Evolutionary conservation across 1,139 yeast genomes (phyloP), one percentile per base, ranked within the genome.

Genomic region (Lizanozyma gosingica): DNA sequence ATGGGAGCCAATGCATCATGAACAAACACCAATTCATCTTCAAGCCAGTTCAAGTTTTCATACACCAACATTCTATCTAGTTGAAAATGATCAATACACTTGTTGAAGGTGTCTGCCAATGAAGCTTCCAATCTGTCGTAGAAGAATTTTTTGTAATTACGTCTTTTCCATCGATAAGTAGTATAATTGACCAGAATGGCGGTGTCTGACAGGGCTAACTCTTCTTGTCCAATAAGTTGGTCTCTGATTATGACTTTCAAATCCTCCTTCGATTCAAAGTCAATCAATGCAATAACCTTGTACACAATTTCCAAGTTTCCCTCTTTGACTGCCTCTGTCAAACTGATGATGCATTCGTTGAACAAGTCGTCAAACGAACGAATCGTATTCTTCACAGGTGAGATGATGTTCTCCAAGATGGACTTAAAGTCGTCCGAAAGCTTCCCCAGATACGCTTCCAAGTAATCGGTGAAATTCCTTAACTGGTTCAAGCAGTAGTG

Each of bases 11-110:
- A 62, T 17, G 77, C 78, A 34, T 74, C 73, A 41, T 76, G 73
- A 1, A 83, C 86, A 44, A 81, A 73, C 29, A 72, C 62, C 44
- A 92, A 62, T 52, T 92, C 97, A 46, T 83, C 82, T 56, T 83
- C 88, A 15, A 90, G 73, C 94, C 97, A 90, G 43, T 80, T 82
- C 40, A 90, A 63, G 46, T 83, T 80, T 35, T 82, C 83, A 46
- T 83, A 70, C 2, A 90, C 78, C 16, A 69, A 72, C 57, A 78
- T 76, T 36, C 67, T 68, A 37, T 51, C 56, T 6, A 52, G 79
- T 39, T 76, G 66, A 36, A 70, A 63, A 9, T 47, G 37, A 4
- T 43, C 62, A 49, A 67, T 59, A 53, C 92, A 85, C 45, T 79
- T 79, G 36, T 70, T 65, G 59, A 86, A 88, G 15, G 83, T 80